Evolutionary conservation across 2,329 filamentous ascomycete species (phyloP).

Genomic region (Albifimbria verrucaria): DNA sequence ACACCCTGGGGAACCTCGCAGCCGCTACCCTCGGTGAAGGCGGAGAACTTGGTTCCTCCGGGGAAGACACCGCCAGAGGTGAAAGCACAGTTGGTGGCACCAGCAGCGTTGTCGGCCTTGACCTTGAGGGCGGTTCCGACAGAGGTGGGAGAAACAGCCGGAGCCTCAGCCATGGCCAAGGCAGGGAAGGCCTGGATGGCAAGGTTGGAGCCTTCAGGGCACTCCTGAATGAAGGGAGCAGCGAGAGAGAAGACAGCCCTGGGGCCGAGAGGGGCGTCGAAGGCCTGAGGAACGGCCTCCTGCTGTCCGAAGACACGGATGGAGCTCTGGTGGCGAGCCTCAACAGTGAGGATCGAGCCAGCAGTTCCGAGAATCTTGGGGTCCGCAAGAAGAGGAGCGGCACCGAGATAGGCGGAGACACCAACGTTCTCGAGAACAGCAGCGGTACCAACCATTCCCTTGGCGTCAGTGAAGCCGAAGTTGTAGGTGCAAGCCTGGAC

Average conservation of each 20-base stretch:
- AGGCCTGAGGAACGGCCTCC: conserved; percentile 62
- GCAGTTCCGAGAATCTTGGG: conserved; percentile 61
- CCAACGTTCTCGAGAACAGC: conserved; percentile 70
- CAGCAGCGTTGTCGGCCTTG: conserved; percentile 45
- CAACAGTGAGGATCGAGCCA: conserved; percentile 68
- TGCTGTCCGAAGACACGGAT: conserved; percentile 59
- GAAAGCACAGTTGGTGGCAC: conserved; percentile 63
- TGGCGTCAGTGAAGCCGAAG: conserved; percentile 65
- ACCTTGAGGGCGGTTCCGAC: conserved; percentile 32
- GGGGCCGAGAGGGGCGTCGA: conserved; percentile 67
- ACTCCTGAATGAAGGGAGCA: conserved; percentile 67
- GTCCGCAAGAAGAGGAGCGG: conserved; percentile 61
- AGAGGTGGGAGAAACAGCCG: conserved; percentile 34
- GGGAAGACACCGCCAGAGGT: conserved; percentile 55
- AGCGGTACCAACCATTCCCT: conserved; percentile 66
- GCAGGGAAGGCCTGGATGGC: conserved; percentile 60
- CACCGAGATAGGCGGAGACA: conserved; percentile 71
- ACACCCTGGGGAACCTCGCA: conserved; percentile 62
- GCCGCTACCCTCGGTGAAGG: conserved; percentile 47
- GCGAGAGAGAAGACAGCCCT: conserved; percentile 71
- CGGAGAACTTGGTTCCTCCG: conserved; percentile 58
- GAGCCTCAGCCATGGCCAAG: conserved; percentile 47
- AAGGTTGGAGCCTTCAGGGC: conserved; percentile 64
- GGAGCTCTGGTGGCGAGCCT: conserved; percentile 71
- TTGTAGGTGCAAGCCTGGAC: conserved; percentile 70